These are phyloP conservation scores for Apiospora phragmitis DNA, from an alignment of 2,329 filamentous ascomycete genomes.

Conservation along the genomic window DNA sequence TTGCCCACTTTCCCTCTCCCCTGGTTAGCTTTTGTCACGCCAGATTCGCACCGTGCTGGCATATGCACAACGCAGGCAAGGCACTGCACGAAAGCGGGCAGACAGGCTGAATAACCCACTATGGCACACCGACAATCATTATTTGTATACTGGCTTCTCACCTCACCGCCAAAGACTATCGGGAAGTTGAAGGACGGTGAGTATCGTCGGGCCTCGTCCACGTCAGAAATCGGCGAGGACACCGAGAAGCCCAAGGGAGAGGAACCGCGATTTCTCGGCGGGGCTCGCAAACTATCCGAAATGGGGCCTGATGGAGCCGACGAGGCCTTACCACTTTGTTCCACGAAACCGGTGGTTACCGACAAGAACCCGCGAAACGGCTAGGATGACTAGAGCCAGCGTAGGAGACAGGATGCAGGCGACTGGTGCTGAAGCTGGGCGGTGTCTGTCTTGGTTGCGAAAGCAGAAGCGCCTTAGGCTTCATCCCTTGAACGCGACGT, in stretches of 20 bases:
- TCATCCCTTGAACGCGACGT: neutral
- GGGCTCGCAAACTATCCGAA: neutral
- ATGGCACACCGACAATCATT: conserved; percentile 8
- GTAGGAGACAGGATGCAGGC: neutral
- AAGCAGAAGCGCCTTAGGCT: neutral
- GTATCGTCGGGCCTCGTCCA: conserved; percentile 7
- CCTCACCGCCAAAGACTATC: conserved; percentile 9
- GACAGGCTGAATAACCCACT: conserved; percentile 2
- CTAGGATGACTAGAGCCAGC: neutral
- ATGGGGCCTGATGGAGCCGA: neutral
- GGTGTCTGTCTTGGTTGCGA: neutral
- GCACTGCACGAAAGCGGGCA: conserved; percentile 11
- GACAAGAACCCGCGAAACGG: neutral
- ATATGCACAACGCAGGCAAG: conserved; percentile 4
- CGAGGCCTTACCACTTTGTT: neutral
- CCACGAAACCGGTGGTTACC: neutral
- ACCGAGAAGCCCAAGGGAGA: neutral
- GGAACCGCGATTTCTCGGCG: neutral
- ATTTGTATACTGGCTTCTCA: neutral
- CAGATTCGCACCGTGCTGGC: conserved; percentile 5
- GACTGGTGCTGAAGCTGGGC: neutral
- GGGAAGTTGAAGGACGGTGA: conserved; percentile 1
- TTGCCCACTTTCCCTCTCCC: neutral
- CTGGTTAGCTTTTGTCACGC: neutral
- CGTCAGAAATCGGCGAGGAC: neutral